Percentiles rank a stretch among this genome's conserved stretches.
Conservation (phyloP, 2,329 filamentous ascomycete species). For the Exophiala mesophila region DNA sequence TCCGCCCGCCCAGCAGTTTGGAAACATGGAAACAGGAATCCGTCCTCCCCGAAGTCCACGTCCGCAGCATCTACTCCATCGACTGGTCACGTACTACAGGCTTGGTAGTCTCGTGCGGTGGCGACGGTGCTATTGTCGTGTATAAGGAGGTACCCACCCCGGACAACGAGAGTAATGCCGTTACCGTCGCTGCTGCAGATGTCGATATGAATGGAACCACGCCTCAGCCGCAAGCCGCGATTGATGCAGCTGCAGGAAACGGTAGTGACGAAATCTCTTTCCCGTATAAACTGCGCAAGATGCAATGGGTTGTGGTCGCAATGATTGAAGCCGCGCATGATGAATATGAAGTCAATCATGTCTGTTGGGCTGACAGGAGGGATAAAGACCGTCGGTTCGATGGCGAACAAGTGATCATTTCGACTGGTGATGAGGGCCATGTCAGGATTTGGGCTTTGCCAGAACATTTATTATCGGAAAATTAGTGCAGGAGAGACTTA, state of each 20-base stretch:
- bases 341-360: slow-evolving; percentile 90
- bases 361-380: slow-evolving; percentile 76
- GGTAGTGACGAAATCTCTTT: slow-evolving; percentile 11
- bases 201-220: slow-evolving; percentile 23
- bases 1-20: slow-evolving; percentile 64
- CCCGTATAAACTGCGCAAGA: slow-evolving; percentile 28
- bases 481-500: too few species aligned
- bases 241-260: slow-evolving; percentile 7
- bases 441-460: slow-evolving; percentile 70
- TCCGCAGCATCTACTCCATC: slow-evolving; percentile 76
- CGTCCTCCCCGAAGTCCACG: slow-evolving; percentile 69
- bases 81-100: slow-evolving; percentile 77
- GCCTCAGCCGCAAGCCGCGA: slow-evolving; percentile 27
- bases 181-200: slow-evolving; percentile 28
- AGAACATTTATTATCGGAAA: slow-evolving; percentile 9
- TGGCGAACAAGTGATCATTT: slow-evolving; percentile 78
- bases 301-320: slow-evolving; percentile 67
- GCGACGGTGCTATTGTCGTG: slow-evolving; percentile 74
- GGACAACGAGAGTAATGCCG: slow-evolving; percentile 23
- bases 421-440: slow-evolving; percentile 85
- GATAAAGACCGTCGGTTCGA: slow-evolving; percentile 58
- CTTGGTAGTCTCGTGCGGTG: slow-evolving; percentile 78
- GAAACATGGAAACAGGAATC: slow-evolving; percentile 81
- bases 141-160: slow-evolving; percentile 58
- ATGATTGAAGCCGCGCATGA: slow-evolving; percentile 73